These are phyloP conservation scores for Pleomassaria siparia DNA, from an alignment of 2,329 filamentous ascomycete genomes.

Conservation along the genomic window DNA sequence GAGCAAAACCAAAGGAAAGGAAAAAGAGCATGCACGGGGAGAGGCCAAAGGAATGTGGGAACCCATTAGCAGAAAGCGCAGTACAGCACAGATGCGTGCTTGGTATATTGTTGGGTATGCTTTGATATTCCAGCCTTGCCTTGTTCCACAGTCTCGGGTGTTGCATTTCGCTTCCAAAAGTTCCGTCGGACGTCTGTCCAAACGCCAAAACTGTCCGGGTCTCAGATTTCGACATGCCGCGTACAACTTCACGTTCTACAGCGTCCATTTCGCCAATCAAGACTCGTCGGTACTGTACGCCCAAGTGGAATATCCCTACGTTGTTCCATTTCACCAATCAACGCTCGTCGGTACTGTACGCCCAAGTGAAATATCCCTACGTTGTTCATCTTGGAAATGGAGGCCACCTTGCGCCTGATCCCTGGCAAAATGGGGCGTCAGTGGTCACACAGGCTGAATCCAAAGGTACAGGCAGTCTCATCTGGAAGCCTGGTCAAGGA, in stretches of 20 bases:
- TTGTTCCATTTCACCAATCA: too few species aligned
- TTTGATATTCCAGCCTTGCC: constrained; percentile 1
- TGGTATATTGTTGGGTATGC: constrained; percentile 7
- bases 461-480: neutral
- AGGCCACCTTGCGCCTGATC: neutral
- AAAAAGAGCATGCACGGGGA: constrained; percentile 1
- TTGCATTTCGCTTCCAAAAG: neutral
- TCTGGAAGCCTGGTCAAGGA: neutral
- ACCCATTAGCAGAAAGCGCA: neutral
- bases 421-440: neutral
- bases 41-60: neutral
- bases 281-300: neutral
- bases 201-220: constrained; percentile 10
- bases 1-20: too few species aligned
- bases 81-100: neutral
- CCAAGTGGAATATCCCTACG: too few species aligned
- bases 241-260: constrained; percentile 8
- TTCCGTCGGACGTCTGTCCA: neutral
- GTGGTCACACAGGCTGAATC: constrained; percentile 13
- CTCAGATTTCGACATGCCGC: constrained; percentile 12
- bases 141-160: constrained; percentile 8
- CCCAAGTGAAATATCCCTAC: neutral
- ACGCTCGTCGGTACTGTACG: too few species aligned
- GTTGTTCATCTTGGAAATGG: neutral
- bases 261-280: neutral